Conservation (phyloP, 768 basidiomycete species). For the Lentinula guzmanii region DNA sequence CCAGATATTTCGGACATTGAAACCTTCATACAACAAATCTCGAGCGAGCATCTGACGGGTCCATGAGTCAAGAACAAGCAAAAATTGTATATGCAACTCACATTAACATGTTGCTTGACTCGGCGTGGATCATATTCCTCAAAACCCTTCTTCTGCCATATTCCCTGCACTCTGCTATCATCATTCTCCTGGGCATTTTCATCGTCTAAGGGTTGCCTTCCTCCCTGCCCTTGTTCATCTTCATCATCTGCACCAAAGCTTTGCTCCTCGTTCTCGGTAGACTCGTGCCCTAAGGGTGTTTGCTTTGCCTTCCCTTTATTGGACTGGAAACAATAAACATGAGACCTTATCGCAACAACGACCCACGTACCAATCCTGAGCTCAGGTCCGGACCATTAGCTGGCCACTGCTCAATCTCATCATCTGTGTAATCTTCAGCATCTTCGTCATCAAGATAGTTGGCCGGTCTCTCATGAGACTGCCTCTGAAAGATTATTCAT, state of each 20-base stretch:
- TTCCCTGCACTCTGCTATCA: background rate
- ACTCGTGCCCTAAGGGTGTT: too few species aligned
- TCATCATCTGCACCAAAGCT: background rate
- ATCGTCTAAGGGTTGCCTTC: background rate
- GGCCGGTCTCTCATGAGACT: too few species aligned
- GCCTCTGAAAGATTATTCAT: too few species aligned
- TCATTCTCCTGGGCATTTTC: background rate
- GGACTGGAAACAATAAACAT: too few species aligned
- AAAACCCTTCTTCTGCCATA: background rate
- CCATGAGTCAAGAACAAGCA: background rate
- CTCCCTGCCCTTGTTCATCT: background rate
- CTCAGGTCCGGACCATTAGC: too few species aligned
- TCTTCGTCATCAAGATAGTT: too few species aligned
- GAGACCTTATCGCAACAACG: too few species aligned
- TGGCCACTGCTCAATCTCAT: too few species aligned
- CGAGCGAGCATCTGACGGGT: background rate
- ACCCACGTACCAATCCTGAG: too few species aligned
- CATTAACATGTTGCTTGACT: background rate
- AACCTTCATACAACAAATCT: background rate
- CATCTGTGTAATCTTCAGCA: too few species aligned
- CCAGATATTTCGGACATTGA: background rate
- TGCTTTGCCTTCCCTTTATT: too few species aligned
- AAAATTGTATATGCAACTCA: background rate
- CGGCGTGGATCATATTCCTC: background rate
- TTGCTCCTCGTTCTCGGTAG: background rate